A percentile compares a stretch with the other conserved stretches of the same genome.
Evolutionary conservation across 2,329 filamentous ascomycete genomes (phyloP).

Genomic region (Paracamarosporium sp.): DNA sequence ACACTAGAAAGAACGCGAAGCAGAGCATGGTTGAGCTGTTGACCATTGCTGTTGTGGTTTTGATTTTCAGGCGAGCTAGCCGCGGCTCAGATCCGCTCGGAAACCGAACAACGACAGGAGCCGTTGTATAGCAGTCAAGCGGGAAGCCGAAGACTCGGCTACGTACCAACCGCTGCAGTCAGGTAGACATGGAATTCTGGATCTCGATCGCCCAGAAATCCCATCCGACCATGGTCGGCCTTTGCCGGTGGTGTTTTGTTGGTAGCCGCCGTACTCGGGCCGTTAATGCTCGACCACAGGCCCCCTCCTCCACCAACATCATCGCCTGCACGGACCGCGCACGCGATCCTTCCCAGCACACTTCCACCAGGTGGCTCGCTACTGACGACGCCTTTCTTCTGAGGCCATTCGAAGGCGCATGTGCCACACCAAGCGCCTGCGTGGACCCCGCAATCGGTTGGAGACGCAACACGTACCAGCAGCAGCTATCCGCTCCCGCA

Average conservation of each 20-base stretch:
- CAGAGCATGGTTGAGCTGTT: neutral
- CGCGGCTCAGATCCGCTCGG: slow-evolving; percentile 16
- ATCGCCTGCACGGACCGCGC: slow-evolving; percentile 17
- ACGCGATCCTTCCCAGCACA: neutral
- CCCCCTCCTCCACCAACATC: slow-evolving; percentile 20
- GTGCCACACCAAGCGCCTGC: slow-evolving; percentile 10
- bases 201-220: slow-evolving; percentile 1
- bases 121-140: neutral
- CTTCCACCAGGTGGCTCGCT: slow-evolving; percentile 5
- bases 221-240: slow-evolving; percentile 4
- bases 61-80: slow-evolving; percentile 1
- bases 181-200: slow-evolving; percentile 1
- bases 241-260: neutral
- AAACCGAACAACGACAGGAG: slow-evolving; percentile 17
- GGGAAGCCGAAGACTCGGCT: neutral
- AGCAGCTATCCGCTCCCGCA: slow-evolving; percentile 15
- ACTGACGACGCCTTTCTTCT: slow-evolving; percentile 1
- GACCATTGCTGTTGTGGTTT: neutral
- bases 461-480: slow-evolving; percentile 4
- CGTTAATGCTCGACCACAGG: neutral
- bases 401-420: slow-evolving; percentile 9
- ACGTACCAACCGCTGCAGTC: slow-evolving; percentile 8
- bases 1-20: neutral
- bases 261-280: slow-evolving; percentile 4
- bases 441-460: slow-evolving; percentile 19